phyloP scores from a whole-genome alignment of 2,329 filamentous ascomycete genomes.

The Byssochlamys sp. region DNA sequence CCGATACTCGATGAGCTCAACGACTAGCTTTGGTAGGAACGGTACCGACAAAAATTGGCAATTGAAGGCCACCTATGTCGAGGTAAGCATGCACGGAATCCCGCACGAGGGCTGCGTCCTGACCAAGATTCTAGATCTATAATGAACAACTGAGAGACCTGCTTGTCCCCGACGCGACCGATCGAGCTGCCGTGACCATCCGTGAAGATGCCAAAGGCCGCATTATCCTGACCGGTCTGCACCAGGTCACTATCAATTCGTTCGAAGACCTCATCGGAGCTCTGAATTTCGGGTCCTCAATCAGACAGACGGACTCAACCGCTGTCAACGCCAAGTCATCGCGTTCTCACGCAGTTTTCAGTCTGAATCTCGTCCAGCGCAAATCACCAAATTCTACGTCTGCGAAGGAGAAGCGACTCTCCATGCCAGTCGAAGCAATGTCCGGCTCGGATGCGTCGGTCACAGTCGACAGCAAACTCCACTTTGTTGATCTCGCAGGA shows the following conservation, averaged over 20 bases:
- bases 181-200: constrained; percentile 75
- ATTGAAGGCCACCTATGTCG: constrained; percentile 83
- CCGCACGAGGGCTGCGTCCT: constrained; percentile 8
- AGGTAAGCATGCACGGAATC: constrained; percentile 32
- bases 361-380: constrained; percentile 77
- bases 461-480: constrained; percentile 93
- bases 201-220: constrained; percentile 90
- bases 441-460: constrained; percentile 54
- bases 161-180: constrained; percentile 66
- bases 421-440: constrained; percentile 73
- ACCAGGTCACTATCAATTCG: constrained; percentile 78
- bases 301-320: constrained; percentile 92
- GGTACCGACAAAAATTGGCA: constrained; percentile 68
- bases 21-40: constrained; percentile 38
- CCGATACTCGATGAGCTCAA: constrained; percentile 58
- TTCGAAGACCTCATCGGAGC: constrained; percentile 83
- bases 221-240: constrained; percentile 83
- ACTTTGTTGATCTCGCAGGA: constrained; percentile 94
- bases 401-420: constrained; percentile 70
- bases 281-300: constrained; percentile 82
- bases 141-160: constrained; percentile 92
- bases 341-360: constrained; percentile 94
- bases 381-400: constrained; percentile 46
- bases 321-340: constrained; percentile 97
- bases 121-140: constrained; percentile 59